Evolutionary conservation across 2,329 filamentous ascomycete species (phyloP).

Genomic region (Thelonectria rubi): DNA sequence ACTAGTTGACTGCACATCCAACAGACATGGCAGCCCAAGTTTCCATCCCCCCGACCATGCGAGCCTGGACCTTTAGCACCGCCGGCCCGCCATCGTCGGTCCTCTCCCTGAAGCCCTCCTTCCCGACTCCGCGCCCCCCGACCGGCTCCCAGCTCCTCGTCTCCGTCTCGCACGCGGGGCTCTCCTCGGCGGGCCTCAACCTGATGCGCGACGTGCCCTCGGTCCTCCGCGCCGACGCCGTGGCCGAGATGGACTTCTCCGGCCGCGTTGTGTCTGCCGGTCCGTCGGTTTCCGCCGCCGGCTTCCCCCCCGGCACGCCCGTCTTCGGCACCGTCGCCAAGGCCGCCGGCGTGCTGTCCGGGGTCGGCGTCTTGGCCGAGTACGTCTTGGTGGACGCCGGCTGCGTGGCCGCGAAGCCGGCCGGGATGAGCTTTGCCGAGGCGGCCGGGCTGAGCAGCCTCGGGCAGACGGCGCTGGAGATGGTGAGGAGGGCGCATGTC

Average conservation of each 20-base stretch:
- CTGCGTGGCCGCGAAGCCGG: background rate
- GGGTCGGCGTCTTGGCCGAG: slow-evolving; percentile 1
- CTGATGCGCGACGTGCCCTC: background rate
- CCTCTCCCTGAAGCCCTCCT: background rate
- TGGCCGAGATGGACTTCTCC: slow-evolving; percentile 5
- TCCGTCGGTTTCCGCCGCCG: background rate
- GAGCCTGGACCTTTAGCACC: background rate
- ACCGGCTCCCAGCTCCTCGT: slow-evolving; percentile 4
- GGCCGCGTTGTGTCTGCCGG: slow-evolving; percentile 1
- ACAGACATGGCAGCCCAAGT: background rate
- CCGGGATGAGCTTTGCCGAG: background rate
- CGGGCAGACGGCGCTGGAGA: slow-evolving; percentile 7
- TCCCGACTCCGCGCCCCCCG: background rate
- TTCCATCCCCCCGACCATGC: background rate
- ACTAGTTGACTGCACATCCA: background rate
- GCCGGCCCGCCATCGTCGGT: background rate
- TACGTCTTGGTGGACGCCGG: background rate
- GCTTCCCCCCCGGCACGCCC: slow-evolving; percentile 1
- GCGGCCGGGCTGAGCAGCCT: slow-evolving; percentile 1
- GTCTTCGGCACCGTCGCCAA: slow-evolving; percentile 4
- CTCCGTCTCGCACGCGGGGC: background rate
- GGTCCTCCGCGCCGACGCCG: background rate
- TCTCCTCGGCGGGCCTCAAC: slow-evolving; percentile 1
- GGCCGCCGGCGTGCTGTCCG: slow-evolving; percentile 1
- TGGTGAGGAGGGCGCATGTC: background rate